phyloP scores from a whole-genome alignment of 75 land plant genomes.

The Cryptomeria japonica region DNA sequence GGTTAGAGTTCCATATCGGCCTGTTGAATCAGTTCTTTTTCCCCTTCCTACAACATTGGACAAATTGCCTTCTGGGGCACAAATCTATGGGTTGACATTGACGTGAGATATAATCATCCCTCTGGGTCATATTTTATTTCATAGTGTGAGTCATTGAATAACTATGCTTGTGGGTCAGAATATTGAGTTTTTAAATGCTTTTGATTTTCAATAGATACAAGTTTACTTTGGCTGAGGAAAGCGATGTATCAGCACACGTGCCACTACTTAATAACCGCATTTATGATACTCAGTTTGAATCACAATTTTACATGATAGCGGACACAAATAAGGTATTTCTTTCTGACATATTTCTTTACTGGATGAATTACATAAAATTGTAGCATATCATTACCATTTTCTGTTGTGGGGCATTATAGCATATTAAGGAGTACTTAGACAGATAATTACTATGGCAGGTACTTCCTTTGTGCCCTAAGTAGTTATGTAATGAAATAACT shows the following conservation, averaged over 20 bases:
- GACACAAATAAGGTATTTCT: slow-evolving; percentile 52
- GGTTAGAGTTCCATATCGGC: slow-evolving; percentile 84
- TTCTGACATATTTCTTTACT: background rate
- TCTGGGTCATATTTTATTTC: background rate
- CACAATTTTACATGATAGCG: slow-evolving; percentile 91
- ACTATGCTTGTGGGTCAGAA: background rate
- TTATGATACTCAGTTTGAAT: slow-evolving; percentile 95
- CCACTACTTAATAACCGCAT: slow-evolving; percentile 87
- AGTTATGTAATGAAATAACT: background rate
- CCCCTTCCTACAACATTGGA: slow-evolving; percentile 73
- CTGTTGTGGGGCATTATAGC: background rate
- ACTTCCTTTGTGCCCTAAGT: background rate
- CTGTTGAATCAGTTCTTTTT: slow-evolving; percentile 63
- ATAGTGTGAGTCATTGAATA: background rate
- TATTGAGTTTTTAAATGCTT: background rate
- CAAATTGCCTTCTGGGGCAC: slow-evolving; percentile 80
- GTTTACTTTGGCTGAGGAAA: slow-evolving; percentile 80
- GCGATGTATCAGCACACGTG: slow-evolving; percentile 76
- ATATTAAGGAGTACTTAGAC: too few species aligned
- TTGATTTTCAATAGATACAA: slow-evolving; percentile 77
- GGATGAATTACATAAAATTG: background rate
- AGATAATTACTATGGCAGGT: background rate
- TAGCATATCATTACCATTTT: background rate
- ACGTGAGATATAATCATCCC: slow-evolving; percentile 40
- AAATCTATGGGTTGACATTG: slow-evolving; percentile 74